phyloP scores from a whole-genome alignment of 1,284 basidiomycete species.

The Xerocomus minutiporus region DNA sequence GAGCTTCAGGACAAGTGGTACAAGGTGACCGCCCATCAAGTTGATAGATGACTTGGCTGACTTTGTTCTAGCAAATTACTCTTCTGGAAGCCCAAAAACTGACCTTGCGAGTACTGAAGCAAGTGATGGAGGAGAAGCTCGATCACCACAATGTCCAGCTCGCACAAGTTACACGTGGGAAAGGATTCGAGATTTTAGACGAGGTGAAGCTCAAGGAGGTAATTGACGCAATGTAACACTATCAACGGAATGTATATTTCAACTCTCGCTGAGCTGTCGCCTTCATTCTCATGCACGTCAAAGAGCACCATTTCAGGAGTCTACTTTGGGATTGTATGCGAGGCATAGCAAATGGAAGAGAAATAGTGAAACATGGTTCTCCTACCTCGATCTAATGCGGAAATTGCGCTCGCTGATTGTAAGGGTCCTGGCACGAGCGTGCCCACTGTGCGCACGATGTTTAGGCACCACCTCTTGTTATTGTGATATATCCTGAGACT shows the following conservation, averaged over 20 bases:
- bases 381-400: no score
- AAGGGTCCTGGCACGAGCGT: no score
- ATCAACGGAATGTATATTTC: constrained; percentile 8
- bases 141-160: constrained; percentile 92
- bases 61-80: constrained; percentile 74
- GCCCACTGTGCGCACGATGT: no score
- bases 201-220: constrained; percentile 74
- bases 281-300: no score
- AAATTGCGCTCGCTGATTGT: no score
- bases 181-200: constrained; percentile 63
- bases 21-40: constrained; percentile 54
- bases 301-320: neutral
- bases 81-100: constrained; percentile 85
- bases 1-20: constrained; percentile 98
- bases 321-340: neutral
- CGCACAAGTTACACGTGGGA: constrained; percentile 43
- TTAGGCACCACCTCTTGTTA: no score
- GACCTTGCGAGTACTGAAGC: constrained; percentile 88
- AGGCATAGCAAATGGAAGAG: no score
- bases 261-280: neutral
- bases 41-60: neutral
- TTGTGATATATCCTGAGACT: no score
- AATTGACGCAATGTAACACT: constrained; percentile 70
- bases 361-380: no score
- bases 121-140: constrained; percentile 96